Evolutionary conservation across 2,329 filamentous ascomycete species (phyloP).

Genomic region (Cryoendolithus antarcticus): DNA sequence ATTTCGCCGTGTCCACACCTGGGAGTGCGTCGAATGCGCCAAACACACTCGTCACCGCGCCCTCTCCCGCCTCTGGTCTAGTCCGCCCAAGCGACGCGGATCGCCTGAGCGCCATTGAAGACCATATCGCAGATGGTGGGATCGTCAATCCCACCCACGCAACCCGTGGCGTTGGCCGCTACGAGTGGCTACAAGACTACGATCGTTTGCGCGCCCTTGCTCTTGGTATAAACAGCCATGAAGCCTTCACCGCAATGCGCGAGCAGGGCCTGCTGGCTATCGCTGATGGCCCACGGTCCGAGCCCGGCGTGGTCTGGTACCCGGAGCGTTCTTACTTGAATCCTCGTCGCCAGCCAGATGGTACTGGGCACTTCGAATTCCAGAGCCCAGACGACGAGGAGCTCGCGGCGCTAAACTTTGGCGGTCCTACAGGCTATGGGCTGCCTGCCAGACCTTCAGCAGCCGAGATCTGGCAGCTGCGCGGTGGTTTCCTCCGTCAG

Average conservation of each 20-base stretch:
- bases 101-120: not conserved
- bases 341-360: conserved; percentile 5
- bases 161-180: conserved; percentile 2
- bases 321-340: conserved; percentile 4
- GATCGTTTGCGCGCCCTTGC: conserved; percentile 1
- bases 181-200: conserved; percentile 1
- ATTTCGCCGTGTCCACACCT: too few species aligned
- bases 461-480: conserved; percentile 8
- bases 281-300: not conserved
- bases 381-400: conserved; percentile 2
- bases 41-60: too few species aligned
- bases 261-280: conserved; percentile 2
- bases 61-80: too few species aligned
- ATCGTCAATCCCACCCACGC: conserved; percentile 1
- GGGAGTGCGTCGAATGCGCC: too few species aligned
- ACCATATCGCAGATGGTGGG: not conserved
- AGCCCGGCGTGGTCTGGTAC: conserved; percentile 2
- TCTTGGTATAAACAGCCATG: not conserved
- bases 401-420: conserved; percentile 6
- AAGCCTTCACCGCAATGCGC: conserved; percentile 3
- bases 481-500: conserved; percentile 2
- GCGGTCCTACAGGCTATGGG: conserved; percentile 2
- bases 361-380: conserved; percentile 8
- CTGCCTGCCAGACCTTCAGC: conserved; percentile 5
- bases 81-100: too few species aligned